Conservation (phyloP, 23 red algal species). For the Gracilaria caudata region DNA sequence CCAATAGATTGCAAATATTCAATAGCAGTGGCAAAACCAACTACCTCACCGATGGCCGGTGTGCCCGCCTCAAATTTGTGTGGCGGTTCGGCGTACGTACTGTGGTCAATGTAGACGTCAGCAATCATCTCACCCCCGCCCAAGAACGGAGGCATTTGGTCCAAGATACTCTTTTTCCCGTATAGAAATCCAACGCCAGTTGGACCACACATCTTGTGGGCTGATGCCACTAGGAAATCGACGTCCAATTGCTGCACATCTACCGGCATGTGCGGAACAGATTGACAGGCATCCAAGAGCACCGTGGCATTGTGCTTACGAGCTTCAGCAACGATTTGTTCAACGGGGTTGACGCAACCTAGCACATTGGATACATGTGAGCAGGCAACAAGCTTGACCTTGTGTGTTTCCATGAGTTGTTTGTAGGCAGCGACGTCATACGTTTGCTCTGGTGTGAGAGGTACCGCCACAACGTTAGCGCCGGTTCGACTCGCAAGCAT, state of each 20-base stretch:
- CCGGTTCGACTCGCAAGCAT: conserved; percentile 83
- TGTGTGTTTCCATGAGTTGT: conserved; percentile 41
- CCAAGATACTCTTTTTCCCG: conserved; percentile 73
- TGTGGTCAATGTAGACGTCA: conserved; percentile 82
- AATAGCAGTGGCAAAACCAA: conserved; percentile 90
- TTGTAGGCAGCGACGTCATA: conserved; percentile 72
- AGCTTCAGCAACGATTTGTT: conserved; percentile 56
- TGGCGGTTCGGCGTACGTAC: conserved; percentile 86
- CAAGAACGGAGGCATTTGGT: conserved; percentile 91
- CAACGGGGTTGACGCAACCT: conserved; percentile 85
- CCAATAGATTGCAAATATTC: conserved; percentile 78
- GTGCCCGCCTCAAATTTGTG: conserved; percentile 99
- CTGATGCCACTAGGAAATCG: conserved; percentile 91
- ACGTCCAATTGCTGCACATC: conserved; percentile 86
- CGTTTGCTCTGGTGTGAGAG: conserved; percentile 53
- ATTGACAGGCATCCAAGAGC: conserved; percentile 95
- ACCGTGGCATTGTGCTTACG: conserved; percentile 77
- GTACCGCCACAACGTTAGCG: conserved; percentile 65
- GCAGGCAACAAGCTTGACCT: conserved; percentile 89
- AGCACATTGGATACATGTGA: conserved; percentile 95
- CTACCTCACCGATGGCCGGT: conserved; percentile 91
- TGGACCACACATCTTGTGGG: conserved; percentile 99
- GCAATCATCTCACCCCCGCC: conserved; percentile 99
- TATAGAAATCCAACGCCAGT: conserved; percentile 97
- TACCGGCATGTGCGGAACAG: conserved; percentile 97